phyloP scores from a whole-genome alignment of 306 rosid genomes.

The Citrullus mucosospermus region DNA sequence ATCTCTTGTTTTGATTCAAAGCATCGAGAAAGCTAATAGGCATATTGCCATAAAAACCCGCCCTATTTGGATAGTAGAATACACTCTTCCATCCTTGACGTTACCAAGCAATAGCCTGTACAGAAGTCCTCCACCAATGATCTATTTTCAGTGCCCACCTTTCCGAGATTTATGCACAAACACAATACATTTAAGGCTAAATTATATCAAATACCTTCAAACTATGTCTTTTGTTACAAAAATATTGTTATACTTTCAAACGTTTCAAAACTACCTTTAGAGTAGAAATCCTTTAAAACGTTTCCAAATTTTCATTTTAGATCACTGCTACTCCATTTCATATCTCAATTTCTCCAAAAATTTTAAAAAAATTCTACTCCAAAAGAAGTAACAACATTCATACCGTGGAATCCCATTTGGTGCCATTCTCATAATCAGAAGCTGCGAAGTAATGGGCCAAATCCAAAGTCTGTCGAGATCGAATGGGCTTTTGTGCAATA shows the following conservation, averaged over 20 bases:
- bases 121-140: slow-evolving; percentile 24
- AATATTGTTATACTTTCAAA: no score
- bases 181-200: no score
- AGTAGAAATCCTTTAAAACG: background rate
- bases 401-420: slow-evolving; percentile 25
- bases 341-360: background rate
- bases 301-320: background rate
- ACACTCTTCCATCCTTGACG: slow-evolving; percentile 27
- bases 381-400: no score
- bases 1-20: slow-evolving; percentile 17
- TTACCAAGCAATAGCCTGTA: slow-evolving; percentile 13
- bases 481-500: slow-evolving; percentile 17
- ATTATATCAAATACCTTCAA: no score
- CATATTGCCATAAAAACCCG: slow-evolving; percentile 19
- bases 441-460: slow-evolving; percentile 14
- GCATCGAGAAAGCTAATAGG: slow-evolving; percentile 18
- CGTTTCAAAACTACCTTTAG: no score
- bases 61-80: slow-evolving; percentile 21
- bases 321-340: background rate
- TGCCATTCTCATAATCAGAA: slow-evolving; percentile 16
- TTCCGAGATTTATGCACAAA: background rate
- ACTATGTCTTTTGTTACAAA: no score
- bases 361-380: no score
- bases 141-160: slow-evolving; percentile 28
- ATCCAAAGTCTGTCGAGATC: background rate